Conservation (phyloP, 805 yeast species). For the Hanseniaspora meyeri region DNA sequence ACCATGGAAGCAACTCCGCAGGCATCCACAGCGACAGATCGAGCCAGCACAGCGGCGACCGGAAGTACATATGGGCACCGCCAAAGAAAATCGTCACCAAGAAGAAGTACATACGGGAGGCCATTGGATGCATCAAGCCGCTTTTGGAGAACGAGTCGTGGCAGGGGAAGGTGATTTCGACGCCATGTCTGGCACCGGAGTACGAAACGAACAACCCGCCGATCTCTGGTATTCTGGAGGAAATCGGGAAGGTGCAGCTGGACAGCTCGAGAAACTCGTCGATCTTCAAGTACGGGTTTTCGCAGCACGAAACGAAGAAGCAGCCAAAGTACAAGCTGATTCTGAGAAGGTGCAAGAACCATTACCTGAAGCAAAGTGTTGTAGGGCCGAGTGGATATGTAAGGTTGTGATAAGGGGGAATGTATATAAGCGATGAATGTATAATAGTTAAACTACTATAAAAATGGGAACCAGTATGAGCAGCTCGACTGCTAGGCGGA, state of each 20-base stretch:
- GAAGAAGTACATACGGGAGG: conserved; percentile 37
- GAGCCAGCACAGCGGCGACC: not conserved
- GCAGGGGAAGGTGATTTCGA: conserved; percentile 37
- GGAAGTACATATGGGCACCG: conserved; percentile 35
- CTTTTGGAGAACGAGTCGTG: conserved; percentile 41
- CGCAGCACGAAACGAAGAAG: conserved; percentile 10
- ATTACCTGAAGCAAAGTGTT: conserved; percentile 21
- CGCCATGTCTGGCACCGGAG: conserved; percentile 20
- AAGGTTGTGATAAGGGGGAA: not conserved
- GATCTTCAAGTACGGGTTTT: conserved; percentile 11
- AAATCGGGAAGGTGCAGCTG: conserved; percentile 1
- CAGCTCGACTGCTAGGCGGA: conserved; percentile 15
- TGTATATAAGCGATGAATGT: not conserved
- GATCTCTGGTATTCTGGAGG: conserved; percentile 15
- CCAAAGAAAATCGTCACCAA: conserved; percentile 27
- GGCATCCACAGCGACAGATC: not conserved
- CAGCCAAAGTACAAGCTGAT: conserved; percentile 14
- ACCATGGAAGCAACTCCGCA: not conserved
- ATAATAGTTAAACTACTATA: not conserved
- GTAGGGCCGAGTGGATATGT: conserved; percentile 25
- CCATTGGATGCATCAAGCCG: conserved; percentile 46
- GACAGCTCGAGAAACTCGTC: not conserved
- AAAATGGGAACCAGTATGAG: conserved; percentile 13
- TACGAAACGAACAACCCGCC: conserved; percentile 23
- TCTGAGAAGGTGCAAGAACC: conserved; percentile 21